Base-by-base conservation (phyloP, 202 grass and related monocot species). In the Brachypodium distachyon region DNA sequence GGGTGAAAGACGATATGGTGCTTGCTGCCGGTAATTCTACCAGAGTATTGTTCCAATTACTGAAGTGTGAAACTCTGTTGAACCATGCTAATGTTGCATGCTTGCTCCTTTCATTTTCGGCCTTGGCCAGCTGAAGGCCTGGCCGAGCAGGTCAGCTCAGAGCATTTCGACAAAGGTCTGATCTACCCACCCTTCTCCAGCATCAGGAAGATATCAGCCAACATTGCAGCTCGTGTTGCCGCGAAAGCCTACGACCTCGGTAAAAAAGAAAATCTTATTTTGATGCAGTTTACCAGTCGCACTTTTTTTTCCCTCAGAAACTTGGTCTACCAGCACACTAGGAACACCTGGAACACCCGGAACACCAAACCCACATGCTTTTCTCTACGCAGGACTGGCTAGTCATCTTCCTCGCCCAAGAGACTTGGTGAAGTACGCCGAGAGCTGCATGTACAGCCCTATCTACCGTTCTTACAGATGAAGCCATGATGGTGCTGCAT, bases 381-480 rank as follows among this genome's bases (percentile, higher is more conserved):
- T 72, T 44, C 43, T 84, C 3, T 67, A 4, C 65, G 51, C 74
- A 98, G 91, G 91, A 70, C 41, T 98, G 89, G 96, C 89, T 23
- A 88, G 84, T 40, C 80, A 85, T 16, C 87, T 92, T 17, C 95
- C 91, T 88, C 77, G 87, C 25, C 89, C 96, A 8, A 74, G 82
- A 26, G 81, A 94, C 55, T 61, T 98, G n/a, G 80, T 92, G 50
- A 85, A 92, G 64, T 88, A 92, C 31, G 80, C 91, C 4, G 81
- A 92, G 77, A 98, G 91, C 36, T 95, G 91, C 74, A 98, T 95
- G 91, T 95, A 98, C 81, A 92, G 73, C 11, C 91, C 95, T 17
- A 41, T 88, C 34, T 98, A 92, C 74, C 91, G 87, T 55, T 78
- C 44, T 39, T 98, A 95, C 17, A 81, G 85, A 50, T 95, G 66